These are phyloP conservation scores for Dittrichia graveolens DNA, from an alignment of 129 eudicot species.

Conservation along the genomic window DNA sequence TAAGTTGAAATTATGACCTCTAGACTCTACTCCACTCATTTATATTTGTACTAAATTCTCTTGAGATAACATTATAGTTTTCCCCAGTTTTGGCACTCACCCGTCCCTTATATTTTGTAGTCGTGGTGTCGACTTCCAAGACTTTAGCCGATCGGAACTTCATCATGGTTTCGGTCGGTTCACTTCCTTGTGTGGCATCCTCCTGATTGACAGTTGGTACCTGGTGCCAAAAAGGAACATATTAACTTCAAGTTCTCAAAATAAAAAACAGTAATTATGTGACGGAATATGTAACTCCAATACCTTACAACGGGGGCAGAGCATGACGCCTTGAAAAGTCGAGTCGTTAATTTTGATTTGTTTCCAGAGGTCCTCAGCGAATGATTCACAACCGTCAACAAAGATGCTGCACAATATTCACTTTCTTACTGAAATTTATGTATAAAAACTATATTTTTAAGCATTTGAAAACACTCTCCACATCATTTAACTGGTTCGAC, in stretches of 20 bases:
- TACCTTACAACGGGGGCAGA: slow-evolving; percentile 92
- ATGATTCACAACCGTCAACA: slow-evolving; percentile 80
- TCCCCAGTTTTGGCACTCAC: slow-evolving; percentile 23
- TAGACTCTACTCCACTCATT: background rate
- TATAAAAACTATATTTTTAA: no score
- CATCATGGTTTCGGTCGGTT: slow-evolving; percentile 56
- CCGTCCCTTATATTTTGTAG: slow-evolving; percentile 33
- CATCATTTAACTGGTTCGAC: background rate
- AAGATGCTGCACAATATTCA: slow-evolving; percentile 51
- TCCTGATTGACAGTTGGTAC: slow-evolving; percentile 72
- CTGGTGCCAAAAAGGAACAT: slow-evolving; percentile 26
- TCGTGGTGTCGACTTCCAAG: slow-evolving; percentile 42
- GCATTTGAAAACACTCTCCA: background rate
- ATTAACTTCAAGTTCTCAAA: no score
- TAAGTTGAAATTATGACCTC: no score
- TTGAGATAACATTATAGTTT: background rate
- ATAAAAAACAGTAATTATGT: background rate
- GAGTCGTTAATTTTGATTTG: slow-evolving; percentile 58
- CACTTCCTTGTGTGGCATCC: slow-evolving; percentile 49
- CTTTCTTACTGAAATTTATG: no score
- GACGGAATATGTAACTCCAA: background rate
- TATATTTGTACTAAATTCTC: background rate
- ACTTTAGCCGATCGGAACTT: slow-evolving; percentile 57
- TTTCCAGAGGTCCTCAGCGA: slow-evolving; percentile 82
- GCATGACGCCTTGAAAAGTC: slow-evolving; percentile 59